Base-by-base conservation (phyloP, 2,329 filamentous ascomycete species). In the Fusarium sp. region DNA sequence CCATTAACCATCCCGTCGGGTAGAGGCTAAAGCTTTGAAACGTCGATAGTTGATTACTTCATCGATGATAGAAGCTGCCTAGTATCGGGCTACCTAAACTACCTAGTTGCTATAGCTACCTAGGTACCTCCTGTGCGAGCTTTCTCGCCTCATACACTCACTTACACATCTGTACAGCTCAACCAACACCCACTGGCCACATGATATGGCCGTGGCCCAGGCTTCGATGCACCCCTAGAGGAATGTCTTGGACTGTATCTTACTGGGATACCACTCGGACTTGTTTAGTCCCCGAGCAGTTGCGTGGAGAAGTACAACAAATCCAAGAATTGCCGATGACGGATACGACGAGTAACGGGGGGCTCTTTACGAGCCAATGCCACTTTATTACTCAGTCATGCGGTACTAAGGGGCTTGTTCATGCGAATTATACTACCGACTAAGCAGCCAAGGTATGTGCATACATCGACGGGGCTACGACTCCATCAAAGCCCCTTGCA, bases 1-100 rank as follows among this genome's bases (percentile, higher is more conserved):
- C 61, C 61, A 65, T 39, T 42, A 49, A 65, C 61, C 61, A 49
- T 25, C 58, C 57, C 23, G 45, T 62, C 42, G 61, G 61, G 49
- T 54, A 31, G 31, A 32, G 42, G 29, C 45, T 48, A 49, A 36
- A 42, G 27, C 49, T 17, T 35, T 42, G 35, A 63, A 54, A 51
- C 23, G 19, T 41, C 25, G 37, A 54, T 53, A 13, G 38, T 45
- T 51, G 14, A 32, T 43, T 42, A 46, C 42, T 23, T 23, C 27
- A 47, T 27, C 23, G 19, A 27, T 47, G 13, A 27, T 41, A 31
- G 31, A 17, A 23, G 23, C 19, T 46, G 35, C 46, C 45, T 45
- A 31, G 23, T 38, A 45, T 44, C 10, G 14, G 25, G 19, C 17
- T 32, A 9, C 52, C 46, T 53, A 49, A 45, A 29, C 57, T n/a